These are phyloP conservation scores for Ceratocystis harringtonii DNA, from an alignment of 2,329 filamentous ascomycete species.

Conservation along the genomic window DNA sequence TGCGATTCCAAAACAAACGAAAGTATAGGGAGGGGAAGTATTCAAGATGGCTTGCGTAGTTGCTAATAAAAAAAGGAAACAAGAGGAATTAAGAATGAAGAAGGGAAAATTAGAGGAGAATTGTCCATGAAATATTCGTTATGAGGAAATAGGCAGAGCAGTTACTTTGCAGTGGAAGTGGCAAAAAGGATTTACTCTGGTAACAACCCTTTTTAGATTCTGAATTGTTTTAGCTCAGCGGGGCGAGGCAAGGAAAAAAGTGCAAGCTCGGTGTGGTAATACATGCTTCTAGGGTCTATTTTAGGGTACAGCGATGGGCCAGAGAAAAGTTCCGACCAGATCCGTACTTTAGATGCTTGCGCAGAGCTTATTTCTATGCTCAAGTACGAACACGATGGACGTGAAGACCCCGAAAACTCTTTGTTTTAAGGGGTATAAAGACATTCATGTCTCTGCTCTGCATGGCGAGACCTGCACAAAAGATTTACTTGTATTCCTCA, in stretches of 20 bases:
- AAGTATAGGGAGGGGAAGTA: constrained; percentile 8
- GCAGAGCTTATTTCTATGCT: too few relatives aligned
- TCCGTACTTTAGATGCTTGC: background rate
- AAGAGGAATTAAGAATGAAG: background rate
- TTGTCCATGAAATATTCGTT: background rate
- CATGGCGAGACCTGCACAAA: too few relatives aligned
- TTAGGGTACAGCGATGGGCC: background rate
- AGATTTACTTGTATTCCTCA: too few relatives aligned
- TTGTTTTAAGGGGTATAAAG: too few relatives aligned
- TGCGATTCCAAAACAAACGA: constrained; percentile 18
- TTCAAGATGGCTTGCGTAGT: background rate
- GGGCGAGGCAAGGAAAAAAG: background rate
- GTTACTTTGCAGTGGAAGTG: background rate
- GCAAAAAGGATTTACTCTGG: background rate
- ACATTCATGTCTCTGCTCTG: too few relatives aligned
- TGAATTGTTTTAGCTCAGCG: constrained; percentile 1
- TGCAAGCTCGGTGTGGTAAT: background rate
- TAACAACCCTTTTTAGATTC: background rate
- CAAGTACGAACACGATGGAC: too few relatives aligned
- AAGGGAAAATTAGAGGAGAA: background rate
- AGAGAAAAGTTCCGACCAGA: background rate
- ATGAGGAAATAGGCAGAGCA: background rate
- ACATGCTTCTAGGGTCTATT: background rate
- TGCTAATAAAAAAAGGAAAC: background rate
- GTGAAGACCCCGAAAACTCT: too few relatives aligned